Conservation (phyloP, 768 basidiomycete species). For the Agaricus blazei region DNA sequence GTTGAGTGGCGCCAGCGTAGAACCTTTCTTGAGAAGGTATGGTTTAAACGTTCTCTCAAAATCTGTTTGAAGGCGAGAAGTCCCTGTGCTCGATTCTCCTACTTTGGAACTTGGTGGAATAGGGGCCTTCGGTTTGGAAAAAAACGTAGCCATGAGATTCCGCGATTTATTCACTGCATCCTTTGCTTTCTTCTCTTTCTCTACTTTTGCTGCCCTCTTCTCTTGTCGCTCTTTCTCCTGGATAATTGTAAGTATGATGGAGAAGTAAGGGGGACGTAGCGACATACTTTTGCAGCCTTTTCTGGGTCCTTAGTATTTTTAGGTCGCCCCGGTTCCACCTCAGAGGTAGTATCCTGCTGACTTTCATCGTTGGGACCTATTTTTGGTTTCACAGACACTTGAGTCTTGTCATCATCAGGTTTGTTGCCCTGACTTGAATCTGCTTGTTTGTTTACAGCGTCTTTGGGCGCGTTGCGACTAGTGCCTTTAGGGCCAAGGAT, state of each 20-base stretch:
- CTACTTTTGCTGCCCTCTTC: conserved; percentile 62
- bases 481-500: conserved; percentile 50
- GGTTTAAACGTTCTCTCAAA: conserved; percentile 76
- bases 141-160: conserved; percentile 74
- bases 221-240: conserved; percentile 69
- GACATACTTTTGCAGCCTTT: conserved; percentile 49
- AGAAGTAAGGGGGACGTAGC: not conserved
- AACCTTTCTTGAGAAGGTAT: conserved; percentile 74
- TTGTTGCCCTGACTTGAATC: not conserved
- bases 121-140: conserved; percentile 52
- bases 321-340: conserved; percentile 26
- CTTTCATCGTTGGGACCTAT: conserved; percentile 1
- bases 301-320: conserved; percentile 55
- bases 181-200: conserved; percentile 68
- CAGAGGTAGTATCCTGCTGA: not conserved
- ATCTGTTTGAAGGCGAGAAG: conserved; percentile 46
- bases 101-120: conserved; percentile 19
- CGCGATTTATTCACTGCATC: conserved; percentile 70
- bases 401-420: not conserved
- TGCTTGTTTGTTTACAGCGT: conserved; percentile 20
- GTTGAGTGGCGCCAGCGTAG: conserved; percentile 66
- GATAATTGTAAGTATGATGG: not conserved
- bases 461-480: conserved; percentile 29
- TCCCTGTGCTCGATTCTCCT: conserved; percentile 25
- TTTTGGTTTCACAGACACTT: not conserved